phyloP scores from a whole-genome alignment of 2,329 filamentous ascomycete genomes.

The Stachybotrys chartarum region DNA sequence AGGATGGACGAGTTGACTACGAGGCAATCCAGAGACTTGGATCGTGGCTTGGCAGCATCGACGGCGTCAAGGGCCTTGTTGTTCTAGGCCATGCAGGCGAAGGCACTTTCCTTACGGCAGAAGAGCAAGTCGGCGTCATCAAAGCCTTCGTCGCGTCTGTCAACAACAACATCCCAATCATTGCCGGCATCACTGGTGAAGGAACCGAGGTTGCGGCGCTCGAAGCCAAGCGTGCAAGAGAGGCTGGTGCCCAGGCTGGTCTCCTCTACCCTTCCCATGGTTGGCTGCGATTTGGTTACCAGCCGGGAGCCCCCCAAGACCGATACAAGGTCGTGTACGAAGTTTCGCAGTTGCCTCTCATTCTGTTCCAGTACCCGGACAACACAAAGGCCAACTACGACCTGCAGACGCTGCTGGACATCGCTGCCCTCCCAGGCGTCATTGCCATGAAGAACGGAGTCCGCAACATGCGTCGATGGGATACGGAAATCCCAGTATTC shows the following conservation, averaged over 20 bases:
- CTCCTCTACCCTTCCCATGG: conserved; percentile 46
- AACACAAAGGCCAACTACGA: conserved; percentile 45
- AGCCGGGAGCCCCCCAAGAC: conserved; percentile 43
- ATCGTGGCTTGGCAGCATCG: conserved; percentile 43
- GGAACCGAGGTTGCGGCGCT: conserved; percentile 44
- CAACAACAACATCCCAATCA: conserved; percentile 41
- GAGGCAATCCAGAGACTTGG: conserved; percentile 44
- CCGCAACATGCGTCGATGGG: conserved; percentile 50
- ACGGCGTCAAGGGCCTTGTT: conserved; percentile 43
- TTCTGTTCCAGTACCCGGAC: conserved; percentile 47
- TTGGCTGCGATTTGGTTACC: conserved; percentile 49
- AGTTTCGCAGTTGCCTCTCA: conserved; percentile 39
- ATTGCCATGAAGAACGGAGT: conserved; percentile 52
- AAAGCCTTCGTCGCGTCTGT: conserved; percentile 45
- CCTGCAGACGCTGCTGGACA: conserved; percentile 44
- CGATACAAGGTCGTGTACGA: conserved; percentile 43
- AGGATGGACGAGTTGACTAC: conserved; percentile 40
- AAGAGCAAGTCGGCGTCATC: conserved; percentile 42
- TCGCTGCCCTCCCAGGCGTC: conserved; percentile 42
- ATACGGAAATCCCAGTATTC: conserved; percentile 47
- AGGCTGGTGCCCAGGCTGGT: conserved; percentile 41
- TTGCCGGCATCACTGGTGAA: conserved; percentile 45
- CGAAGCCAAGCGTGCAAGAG: conserved; percentile 42
- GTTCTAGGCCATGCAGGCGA: conserved; percentile 48
- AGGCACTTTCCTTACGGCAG: conserved; percentile 43